Conservation (phyloP, 805 yeast species). For the Starmerella vaccinii region DNA sequence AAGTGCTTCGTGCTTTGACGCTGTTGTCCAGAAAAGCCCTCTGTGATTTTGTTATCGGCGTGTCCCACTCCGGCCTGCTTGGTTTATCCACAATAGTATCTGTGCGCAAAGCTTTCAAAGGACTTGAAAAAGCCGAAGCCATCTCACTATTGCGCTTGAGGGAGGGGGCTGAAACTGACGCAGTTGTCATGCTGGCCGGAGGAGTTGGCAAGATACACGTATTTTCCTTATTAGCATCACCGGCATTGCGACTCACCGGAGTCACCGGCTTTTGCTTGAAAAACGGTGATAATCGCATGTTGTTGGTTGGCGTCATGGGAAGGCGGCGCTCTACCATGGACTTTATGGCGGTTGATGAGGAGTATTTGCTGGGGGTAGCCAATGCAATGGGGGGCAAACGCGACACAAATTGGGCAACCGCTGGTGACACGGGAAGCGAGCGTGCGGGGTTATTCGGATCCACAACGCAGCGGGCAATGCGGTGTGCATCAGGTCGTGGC, state of each 20-base stretch:
- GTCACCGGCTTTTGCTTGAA: background rate
- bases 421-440: conserved; percentile 11
- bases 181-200: background rate
- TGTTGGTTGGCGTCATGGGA: background rate
- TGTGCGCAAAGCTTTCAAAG: background rate
- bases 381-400: conserved; percentile 3
- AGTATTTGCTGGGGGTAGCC: conserved; percentile 3
- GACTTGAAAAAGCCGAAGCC: background rate
- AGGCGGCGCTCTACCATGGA: conserved; percentile 7
- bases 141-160: background rate
- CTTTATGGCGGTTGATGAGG: conserved; percentile 4
- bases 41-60: no score
- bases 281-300: background rate
- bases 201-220: background rate
- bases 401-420: conserved; percentile 10
- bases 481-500: conserved; percentile 15
- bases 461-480: conserved; percentile 15
- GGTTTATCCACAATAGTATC: background rate
- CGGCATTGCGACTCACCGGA: background rate
- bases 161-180: background rate
- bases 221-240: conserved; percentile 3
- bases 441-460: conserved; percentile 13
- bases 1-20: background rate
- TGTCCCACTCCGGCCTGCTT: no score
- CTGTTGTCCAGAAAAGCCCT: no score